A percentile compares a stretch with the other conserved stretches of the same genome.
Conservation (phyloP, 345 rosid species). For the Lumnitzera littorea region DNA sequence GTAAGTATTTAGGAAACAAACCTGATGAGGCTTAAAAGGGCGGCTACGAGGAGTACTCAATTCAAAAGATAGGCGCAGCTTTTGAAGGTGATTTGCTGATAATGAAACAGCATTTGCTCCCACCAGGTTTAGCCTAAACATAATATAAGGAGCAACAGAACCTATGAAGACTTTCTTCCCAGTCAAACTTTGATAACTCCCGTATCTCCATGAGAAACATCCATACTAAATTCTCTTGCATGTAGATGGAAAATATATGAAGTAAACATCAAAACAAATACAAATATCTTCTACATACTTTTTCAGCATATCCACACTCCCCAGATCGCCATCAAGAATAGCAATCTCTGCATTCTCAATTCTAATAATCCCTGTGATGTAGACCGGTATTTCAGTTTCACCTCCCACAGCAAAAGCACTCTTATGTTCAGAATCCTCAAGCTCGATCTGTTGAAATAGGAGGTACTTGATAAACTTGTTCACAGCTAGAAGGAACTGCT, state of each 20-base stretch:
- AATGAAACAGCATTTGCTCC: slow-evolving; percentile 51
- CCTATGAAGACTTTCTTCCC: no score
- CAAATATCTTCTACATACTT: slow-evolving; percentile 30
- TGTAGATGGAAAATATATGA: not conserved
- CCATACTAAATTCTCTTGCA: no score
- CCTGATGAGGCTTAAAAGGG: slow-evolving; percentile 95
- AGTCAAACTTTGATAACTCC: no score
- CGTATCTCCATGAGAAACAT: no score
- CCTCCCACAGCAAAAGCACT: slow-evolving; percentile 54
- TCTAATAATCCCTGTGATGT: slow-evolving; percentile 51
- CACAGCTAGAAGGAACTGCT: not conserved
- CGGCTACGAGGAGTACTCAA: slow-evolving; percentile 60
- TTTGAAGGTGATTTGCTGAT: slow-evolving; percentile 95
- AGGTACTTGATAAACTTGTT: slow-evolving; percentile 1
- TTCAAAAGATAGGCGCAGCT: slow-evolving; percentile 66
- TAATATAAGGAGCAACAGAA: slow-evolving; percentile 3
- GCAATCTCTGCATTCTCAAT: slow-evolving; percentile 68
- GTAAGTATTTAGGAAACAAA: slow-evolving; percentile 15
- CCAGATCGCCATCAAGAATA: slow-evolving; percentile 82
- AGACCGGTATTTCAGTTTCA: slow-evolving; percentile 50
- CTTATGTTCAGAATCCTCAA: slow-evolving; percentile 55
- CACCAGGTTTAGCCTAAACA: slow-evolving; percentile 62
- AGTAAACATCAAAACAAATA: not conserved
- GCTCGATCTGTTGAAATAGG: slow-evolving; percentile 33
- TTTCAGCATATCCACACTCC: slow-evolving; percentile 62